Evolutionary conservation across 768 basidiomycete species (phyloP), one percentile per base, ranked within the genome.

Genomic region (Grammothele lineata): DNA sequence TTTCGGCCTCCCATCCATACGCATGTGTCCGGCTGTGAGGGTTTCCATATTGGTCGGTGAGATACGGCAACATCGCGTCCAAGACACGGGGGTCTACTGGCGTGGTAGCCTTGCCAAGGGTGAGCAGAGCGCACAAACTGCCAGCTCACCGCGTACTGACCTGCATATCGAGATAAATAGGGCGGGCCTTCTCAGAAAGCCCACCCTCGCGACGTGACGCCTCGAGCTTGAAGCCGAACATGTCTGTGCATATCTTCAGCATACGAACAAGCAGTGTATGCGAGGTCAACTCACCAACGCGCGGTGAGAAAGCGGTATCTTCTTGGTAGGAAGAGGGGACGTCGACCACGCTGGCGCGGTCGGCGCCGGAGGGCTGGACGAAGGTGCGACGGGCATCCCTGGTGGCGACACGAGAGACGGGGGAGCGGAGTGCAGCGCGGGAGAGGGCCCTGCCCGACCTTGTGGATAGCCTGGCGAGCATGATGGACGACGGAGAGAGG

Each of bases 101-200:
- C 21, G 96, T 98, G 2, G 96, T 99, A 5, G 96, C 96, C 90
- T 43, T 95, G 56, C 12, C 36, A 39, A 35, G 8, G 35, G 45
- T 50, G 19, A 51, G 9, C 45, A 45, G 37, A 41, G n/a, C 27
- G 27, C 12, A 23, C 44, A 33, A 4, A 22, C 21, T 44, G 27
- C 23, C 36, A 45, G 4, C 24, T 18, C 18, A 24, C 45, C 11
- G 6, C 25, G 15, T 21, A 61, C 78, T 51, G 45, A 85, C 92
- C 80, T 96, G 94, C 89, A 95, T 88, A 67, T 99, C 96, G 39
- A 99, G 81, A 67, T 99, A 99, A 54, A 99, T 97, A 15, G 96
- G 93, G 24, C 92, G 78, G 23, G 76, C 74, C 66, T 85, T 86
- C 45, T 76, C 76, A 40, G 73, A 70, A 41, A 75, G 48, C 9